phyloP scores from a whole-genome alignment of 2,329 filamentous ascomycete genomes.

The Pyrenophora tritici-repentis region DNA sequence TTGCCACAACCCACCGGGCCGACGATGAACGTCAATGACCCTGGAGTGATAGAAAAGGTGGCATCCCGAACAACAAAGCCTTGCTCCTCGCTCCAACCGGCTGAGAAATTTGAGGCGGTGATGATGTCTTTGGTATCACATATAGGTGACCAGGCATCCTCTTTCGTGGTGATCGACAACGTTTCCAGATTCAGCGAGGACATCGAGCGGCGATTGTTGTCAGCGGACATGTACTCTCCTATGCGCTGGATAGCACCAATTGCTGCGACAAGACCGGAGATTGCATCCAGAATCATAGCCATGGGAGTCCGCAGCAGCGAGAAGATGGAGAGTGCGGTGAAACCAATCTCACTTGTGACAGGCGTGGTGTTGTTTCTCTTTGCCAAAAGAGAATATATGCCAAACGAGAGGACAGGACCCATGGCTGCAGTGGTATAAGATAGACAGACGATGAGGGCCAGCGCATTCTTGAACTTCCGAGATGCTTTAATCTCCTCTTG shows the following conservation, averaged over 20 bases:
- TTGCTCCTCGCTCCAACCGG: neutral
- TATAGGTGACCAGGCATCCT: neutral
- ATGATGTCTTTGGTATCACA: neutral
- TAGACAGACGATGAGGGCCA: constrained; percentile 1
- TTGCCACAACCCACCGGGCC: neutral
- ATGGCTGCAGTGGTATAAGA: constrained; percentile 1
- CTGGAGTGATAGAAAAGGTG: neutral
- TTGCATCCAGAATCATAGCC: constrained; percentile 1
- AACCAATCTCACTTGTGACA: neutral
- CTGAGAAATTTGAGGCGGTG: neutral
- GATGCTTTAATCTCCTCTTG: constrained; percentile 1
- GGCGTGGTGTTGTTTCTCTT: constrained; percentile 1
- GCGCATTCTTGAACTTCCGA: neutral
- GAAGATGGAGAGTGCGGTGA: constrained; percentile 1
- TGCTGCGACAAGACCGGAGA: neutral
- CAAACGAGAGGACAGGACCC: neutral
- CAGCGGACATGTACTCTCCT: neutral
- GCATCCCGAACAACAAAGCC: neutral
- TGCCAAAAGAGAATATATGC: neutral
- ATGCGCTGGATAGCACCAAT: neutral
- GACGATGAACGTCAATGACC: neutral
- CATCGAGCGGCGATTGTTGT: neutral
- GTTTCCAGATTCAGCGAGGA: neutral
- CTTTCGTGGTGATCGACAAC: neutral
- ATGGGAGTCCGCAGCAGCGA: neutral